These are phyloP conservation scores for Cutaneotrichosporon sp. DNA, from an alignment of 1,284 basidiomycete species.

Conservation along the genomic window DNA sequence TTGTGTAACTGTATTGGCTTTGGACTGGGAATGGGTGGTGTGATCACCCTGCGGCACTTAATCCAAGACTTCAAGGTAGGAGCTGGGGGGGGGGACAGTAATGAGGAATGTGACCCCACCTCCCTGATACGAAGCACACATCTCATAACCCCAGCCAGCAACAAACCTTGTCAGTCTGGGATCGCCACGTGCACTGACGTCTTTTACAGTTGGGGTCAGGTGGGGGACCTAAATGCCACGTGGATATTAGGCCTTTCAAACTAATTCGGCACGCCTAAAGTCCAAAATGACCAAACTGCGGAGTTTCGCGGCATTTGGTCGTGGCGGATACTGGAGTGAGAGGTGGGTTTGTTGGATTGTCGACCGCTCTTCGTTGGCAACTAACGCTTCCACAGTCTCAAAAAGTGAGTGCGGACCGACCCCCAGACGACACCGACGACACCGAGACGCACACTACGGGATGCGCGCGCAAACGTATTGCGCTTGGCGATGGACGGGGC, in stretches of 20 bases:
- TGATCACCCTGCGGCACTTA: too few species aligned
- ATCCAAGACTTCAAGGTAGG: too few species aligned
- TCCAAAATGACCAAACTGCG: background rate
- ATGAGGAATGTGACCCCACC: background rate
- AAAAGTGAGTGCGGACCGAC: background rate
- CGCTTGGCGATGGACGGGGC: background rate
- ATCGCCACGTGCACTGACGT: background rate
- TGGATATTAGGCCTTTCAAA: background rate
- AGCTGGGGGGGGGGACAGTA: too few species aligned
- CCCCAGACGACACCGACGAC: background rate
- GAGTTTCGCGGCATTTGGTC: too few species aligned
- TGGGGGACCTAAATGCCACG: background rate
- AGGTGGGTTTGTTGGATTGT: background rate
- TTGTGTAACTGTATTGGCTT: background rate
- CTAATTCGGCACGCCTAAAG: background rate
- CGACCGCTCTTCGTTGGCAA: background rate
- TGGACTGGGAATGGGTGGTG: background rate
- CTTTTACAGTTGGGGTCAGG: background rate
- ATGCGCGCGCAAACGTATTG: background rate
- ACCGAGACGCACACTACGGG: background rate
- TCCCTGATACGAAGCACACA: background rate
- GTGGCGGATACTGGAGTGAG: too few species aligned
- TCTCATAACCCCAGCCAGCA: background rate
- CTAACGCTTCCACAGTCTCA: conserved; percentile 10
- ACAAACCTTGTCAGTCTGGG: background rate